phyloP scores from a whole-genome alignment of 2,329 filamentous ascomycete species.

The Aspergillus jensenii region DNA sequence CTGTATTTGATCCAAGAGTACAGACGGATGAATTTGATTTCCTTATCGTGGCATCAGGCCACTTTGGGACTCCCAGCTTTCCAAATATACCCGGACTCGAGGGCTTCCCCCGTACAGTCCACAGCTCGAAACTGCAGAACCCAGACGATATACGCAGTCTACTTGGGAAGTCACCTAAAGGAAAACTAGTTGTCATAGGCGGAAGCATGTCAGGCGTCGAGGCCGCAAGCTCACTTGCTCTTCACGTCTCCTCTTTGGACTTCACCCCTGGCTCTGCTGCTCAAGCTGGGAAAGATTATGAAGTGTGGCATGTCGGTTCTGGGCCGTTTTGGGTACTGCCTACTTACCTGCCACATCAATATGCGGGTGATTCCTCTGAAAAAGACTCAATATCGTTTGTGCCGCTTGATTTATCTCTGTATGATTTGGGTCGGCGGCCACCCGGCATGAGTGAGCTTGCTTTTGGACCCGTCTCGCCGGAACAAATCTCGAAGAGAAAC shows the following conservation, averaged over 20 bases:
- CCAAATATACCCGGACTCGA: constrained; percentile 44
- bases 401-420: constrained; percentile 70
- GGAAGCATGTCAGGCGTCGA: constrained; percentile 83
- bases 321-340: constrained; percentile 73
- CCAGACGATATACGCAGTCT: constrained; percentile 37
- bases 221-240: constrained; percentile 69
- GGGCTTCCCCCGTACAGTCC: constrained; percentile 51
- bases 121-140: constrained; percentile 67
- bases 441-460: constrained; percentile 59
- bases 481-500: constrained; percentile 58
- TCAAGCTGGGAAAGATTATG: constrained; percentile 36
- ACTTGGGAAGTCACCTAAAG: constrained; percentile 20
- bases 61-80: constrained; percentile 65
- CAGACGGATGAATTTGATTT: constrained; percentile 59
- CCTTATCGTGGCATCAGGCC: constrained; percentile 71
- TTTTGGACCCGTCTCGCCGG: constrained; percentile 63
- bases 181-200: constrained; percentile 71
- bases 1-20: not conserved
- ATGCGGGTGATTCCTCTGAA: constrained; percentile 5
- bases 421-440: constrained; percentile 66
- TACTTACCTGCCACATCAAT: constrained; percentile 42
- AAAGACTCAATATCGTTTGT: constrained; percentile 55
- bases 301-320: constrained; percentile 68
- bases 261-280: constrained; percentile 47
- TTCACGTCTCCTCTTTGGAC: constrained; percentile 65